Conservation (phyloP, 345 rosid genomes). For the Eucalyptus cladocalyx region DNA sequence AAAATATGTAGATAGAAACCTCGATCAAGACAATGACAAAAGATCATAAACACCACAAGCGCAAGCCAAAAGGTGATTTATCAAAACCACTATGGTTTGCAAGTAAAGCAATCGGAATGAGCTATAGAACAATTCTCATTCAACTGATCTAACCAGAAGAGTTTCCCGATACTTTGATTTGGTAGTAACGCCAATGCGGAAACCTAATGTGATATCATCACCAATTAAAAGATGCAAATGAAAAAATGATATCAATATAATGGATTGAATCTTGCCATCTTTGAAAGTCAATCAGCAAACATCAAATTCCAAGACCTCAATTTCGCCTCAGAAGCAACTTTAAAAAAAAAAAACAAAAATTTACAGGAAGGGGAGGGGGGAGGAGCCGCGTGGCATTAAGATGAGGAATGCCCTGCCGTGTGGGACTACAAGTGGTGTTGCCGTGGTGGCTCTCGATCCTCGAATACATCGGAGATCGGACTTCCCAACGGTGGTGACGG, state of each 20-base stretch:
- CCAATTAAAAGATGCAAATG: not conserved
- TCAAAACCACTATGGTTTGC: too few relatives aligned
- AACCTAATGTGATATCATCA: constrained; percentile 28
- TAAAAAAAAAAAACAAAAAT: not conserved
- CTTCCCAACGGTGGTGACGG: not conserved
- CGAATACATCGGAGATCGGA: constrained; percentile 58
- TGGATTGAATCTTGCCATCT: not conserved
- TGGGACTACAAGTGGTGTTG: constrained; percentile 16
- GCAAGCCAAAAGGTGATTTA: too few relatives aligned
- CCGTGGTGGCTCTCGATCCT: constrained; percentile 39
- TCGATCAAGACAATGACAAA: too few relatives aligned
- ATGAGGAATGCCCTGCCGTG: constrained; percentile 24
- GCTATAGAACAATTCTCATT: not conserved
- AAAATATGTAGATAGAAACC: not conserved
- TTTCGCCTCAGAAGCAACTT: not conserved
- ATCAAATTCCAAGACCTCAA: not conserved
- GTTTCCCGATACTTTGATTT: constrained; percentile 56
- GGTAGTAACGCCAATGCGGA: constrained; percentile 4
- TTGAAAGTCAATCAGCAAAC: too few relatives aligned
- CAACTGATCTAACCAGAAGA: not conserved
- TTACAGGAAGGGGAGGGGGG: constrained; percentile 24
- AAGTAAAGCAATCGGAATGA: rapidly evolving
- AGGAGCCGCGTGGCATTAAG: constrained; percentile 14
- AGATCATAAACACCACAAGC: too few relatives aligned
- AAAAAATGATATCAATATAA: not conserved